phyloP scores from a whole-genome alignment of 306 rosid species.

The Benincasa hispida region DNA sequence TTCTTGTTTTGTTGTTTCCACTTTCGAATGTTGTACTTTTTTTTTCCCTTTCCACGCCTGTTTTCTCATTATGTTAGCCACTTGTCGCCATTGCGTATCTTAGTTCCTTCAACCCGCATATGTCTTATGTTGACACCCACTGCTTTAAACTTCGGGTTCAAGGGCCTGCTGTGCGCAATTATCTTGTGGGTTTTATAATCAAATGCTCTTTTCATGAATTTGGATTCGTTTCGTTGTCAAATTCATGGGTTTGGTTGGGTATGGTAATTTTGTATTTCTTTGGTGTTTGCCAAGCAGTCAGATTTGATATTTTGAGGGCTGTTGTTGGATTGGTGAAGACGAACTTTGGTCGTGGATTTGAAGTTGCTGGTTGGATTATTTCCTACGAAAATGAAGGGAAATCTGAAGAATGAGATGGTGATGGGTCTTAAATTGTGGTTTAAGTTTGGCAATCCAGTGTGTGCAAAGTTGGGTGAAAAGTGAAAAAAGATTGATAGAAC shows the following conservation, averaged over 20 bases:
- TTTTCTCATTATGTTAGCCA: slow-evolving; percentile 26
- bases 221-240: slow-evolving; percentile 5
- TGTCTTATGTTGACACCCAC: slow-evolving; percentile 10
- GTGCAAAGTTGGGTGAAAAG: slow-evolving; percentile 17
- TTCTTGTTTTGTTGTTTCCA: slow-evolving; percentile 34
- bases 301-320: slow-evolving; percentile 20
- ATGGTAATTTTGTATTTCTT: slow-evolving; percentile 3
- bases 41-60: not conserved
- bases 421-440: slow-evolving; percentile 6
- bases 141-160: slow-evolving; percentile 57
- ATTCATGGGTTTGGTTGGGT: slow-evolving; percentile 18
- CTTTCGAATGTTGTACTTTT: slow-evolving; percentile 27
- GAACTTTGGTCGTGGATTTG: slow-evolving; percentile 11
- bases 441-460: slow-evolving; percentile 24
- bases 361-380: slow-evolving; percentile 18
- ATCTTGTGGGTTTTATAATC: slow-evolving; percentile 3
- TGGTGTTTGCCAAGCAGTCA: slow-evolving; percentile 16
- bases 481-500: slow-evolving; percentile 17
- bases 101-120: slow-evolving; percentile 33
- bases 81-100: slow-evolving; percentile 44
- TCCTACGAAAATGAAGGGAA: slow-evolving; percentile 14
- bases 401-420: slow-evolving; percentile 16
- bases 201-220: not conserved
- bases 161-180: slow-evolving; percentile 45
- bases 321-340: slow-evolving; percentile 4